Conservation (phyloP, 2,329 filamentous ascomycete species). For the Penicillium vulpinum region DNA sequence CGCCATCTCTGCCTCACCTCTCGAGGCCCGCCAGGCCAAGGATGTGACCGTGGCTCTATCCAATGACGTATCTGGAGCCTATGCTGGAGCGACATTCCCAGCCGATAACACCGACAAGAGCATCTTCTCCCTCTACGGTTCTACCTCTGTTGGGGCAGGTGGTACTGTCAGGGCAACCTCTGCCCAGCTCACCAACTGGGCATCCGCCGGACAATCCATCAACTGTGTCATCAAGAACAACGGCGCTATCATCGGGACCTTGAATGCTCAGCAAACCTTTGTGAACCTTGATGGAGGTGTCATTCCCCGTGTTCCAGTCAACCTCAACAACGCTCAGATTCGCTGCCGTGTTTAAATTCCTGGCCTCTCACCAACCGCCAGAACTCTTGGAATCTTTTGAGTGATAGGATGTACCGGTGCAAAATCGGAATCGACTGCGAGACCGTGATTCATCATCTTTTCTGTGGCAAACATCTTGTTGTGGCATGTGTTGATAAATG, state of each 20-base stretch:
- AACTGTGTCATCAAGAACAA: conserved; percentile 14
- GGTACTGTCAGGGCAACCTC: conserved; percentile 12
- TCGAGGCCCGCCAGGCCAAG: conserved; percentile 2
- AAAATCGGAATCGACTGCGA: not conserved
- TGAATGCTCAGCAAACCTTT: conserved; percentile 11
- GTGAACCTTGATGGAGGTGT: conserved; percentile 14
- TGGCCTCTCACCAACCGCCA: too few relatives aligned
- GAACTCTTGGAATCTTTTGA: too few relatives aligned
- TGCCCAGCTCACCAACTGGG: conserved; percentile 11
- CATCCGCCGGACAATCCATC: conserved; percentile 5
- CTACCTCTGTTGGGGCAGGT: conserved; percentile 10
- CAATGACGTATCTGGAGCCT: conserved; percentile 14
- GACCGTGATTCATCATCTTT: not conserved
- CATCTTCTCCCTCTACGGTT: conserved; percentile 5
- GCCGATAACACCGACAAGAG: conserved; percentile 9
- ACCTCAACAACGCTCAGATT: conserved; percentile 7
- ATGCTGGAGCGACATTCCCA: conserved; percentile 3
- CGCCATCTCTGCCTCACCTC: conserved; percentile 2
- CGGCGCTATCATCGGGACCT: conserved; percentile 2
- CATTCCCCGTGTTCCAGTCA: conserved; percentile 4
- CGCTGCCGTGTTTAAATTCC: conserved; percentile 3
- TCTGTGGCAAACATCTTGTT: not conserved
- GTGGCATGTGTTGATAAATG: not conserved
- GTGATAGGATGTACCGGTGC: too few relatives aligned
- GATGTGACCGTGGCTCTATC: conserved; percentile 12